Percentiles rank a stretch among this genome's conserved stretches.
These are phyloP conservation scores for Chlamydomonas asymmetrica DNA, from an alignment of 139 green algal genomes.

Conservation along the genomic window DNA sequence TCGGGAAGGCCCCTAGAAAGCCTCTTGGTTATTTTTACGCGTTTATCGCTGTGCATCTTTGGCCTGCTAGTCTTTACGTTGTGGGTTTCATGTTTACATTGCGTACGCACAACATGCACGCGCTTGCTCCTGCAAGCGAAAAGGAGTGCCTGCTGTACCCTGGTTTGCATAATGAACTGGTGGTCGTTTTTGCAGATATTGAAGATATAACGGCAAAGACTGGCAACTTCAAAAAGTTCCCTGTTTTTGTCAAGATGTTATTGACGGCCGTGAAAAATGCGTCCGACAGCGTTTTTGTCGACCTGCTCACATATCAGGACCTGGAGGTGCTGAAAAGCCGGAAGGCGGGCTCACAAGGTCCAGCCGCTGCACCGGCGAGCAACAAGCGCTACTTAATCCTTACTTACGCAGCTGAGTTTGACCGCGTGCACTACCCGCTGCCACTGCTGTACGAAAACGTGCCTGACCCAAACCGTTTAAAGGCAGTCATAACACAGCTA, in stretches of 20 bases:
- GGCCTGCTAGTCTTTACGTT: too few relatives aligned
- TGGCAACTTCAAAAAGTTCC: constrained; percentile 87
- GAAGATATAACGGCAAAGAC: constrained; percentile 90
- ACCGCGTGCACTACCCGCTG: constrained; percentile 90
- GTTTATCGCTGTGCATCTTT: too few relatives aligned
- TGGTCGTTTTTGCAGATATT: constrained; percentile 82
- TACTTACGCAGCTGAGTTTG: constrained; percentile 89
- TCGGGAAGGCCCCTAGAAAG: too few relatives aligned
- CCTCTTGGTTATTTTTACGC: neutral
- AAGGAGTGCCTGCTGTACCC: too few relatives aligned
- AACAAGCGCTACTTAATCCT: constrained; percentile 94
- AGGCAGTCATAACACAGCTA: constrained; percentile 60
- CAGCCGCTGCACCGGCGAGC: constrained; percentile 32
- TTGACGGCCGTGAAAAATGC: constrained; percentile 64
- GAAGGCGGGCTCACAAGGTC: constrained; percentile 20
- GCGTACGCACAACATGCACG: too few relatives aligned
- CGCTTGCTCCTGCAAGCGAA: too few relatives aligned
- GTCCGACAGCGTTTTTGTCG: constrained; percentile 82
- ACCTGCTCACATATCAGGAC: constrained; percentile 86
- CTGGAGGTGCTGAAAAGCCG: constrained; percentile 79
- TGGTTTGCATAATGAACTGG: too few relatives aligned
- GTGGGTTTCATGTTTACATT: too few relatives aligned
- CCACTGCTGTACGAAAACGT: constrained; percentile 76
- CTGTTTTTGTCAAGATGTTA: constrained; percentile 87
- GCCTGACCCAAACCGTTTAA: constrained; percentile 65